Evolutionary conservation across 2,329 filamentous ascomycete species (phyloP), one percentile per base, ranked within the genome.

Genomic region (Colletotrichum somersetense): DNA sequence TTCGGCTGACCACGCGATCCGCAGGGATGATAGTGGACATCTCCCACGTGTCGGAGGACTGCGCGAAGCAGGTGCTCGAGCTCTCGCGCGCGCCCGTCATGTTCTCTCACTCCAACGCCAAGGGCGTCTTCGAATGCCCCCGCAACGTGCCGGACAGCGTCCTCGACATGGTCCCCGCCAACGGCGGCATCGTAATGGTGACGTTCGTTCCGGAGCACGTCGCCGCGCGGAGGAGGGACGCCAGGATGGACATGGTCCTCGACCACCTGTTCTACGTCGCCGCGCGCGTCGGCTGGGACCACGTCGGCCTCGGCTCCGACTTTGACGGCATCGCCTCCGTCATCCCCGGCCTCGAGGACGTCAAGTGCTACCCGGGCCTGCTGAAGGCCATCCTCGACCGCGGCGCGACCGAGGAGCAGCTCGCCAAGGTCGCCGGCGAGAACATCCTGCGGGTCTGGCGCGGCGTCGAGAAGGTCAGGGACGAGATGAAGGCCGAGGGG

Each of bases 81-180:
- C 50, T 77, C 1, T 75, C 78, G 16, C 68, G 72, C 10, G 78
- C 79, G 1, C 79, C 79, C 0, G 68, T 80, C 58, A 78, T 80
- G 63, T 80, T 80, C 72, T 80, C 79, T 1, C 79, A 81, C 65
- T 80, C 79, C n/a, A 76, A 75, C 68, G 77, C 72, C 62, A 74
- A 72, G 42, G 75, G 44, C 14, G 68, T 74, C 33, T 75, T 72
- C 64, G 73, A 75, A 52, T 76, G 73, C 50, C 72, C 76, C 18
- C 79, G 83, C 18, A 83, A 85, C 57, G 83, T 83, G 3, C 80
- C 83, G 5, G 83, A 85, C 67, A 79, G 80, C 42, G 74, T 85
- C 2, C 75, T 85, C 1, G 73, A 76, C 46, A 71, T 75, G 62
- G 72, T 85, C 1, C 77, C 77, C 1, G 70, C 74, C 7, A 85